phyloP scores from a whole-genome alignment of 2,329 filamentous ascomycete genomes.

The Aspergillus sp. region DNA sequence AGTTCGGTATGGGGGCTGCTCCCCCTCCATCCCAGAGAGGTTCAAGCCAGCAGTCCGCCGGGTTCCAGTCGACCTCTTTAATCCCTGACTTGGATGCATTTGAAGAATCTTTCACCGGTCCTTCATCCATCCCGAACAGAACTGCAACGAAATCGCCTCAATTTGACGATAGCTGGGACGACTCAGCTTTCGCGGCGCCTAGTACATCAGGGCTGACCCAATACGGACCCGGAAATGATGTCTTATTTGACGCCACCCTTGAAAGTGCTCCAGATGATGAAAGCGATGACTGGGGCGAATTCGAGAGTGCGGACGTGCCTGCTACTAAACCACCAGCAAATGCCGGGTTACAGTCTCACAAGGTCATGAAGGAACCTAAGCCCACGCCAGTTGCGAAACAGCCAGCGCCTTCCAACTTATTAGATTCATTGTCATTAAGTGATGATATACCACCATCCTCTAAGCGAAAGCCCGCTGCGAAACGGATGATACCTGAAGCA shows the following conservation, averaged over 20 bases:
- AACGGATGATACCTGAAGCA: slow-evolving; percentile 2
- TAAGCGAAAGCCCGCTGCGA: background rate
- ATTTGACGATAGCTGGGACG: slow-evolving; percentile 1
- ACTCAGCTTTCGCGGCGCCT: slow-evolving; percentile 16
- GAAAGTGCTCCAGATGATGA: slow-evolving; percentile 30
- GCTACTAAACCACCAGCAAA: slow-evolving; percentile 9
- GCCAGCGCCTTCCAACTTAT: slow-evolving; percentile 10
- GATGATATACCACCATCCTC: slow-evolving; percentile 22
- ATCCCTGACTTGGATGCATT: slow-evolving; percentile 26
- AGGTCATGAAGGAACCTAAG: background rate
- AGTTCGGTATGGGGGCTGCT: slow-evolving; percentile 43
- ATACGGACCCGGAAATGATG: slow-evolving; percentile 43
- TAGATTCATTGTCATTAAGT: slow-evolving; percentile 32
- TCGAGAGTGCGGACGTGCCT: slow-evolving; percentile 39
- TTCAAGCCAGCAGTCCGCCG: slow-evolving; percentile 11
- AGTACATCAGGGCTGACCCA: slow-evolving; percentile 20
- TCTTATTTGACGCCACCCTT: slow-evolving; percentile 64
- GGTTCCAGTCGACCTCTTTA: slow-evolving; percentile 21
- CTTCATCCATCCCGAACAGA: slow-evolving; percentile 6
- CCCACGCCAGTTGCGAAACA: background rate
- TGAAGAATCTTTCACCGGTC: slow-evolving; percentile 21
- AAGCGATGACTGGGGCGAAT: slow-evolving; percentile 51
- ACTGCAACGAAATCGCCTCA: slow-evolving; percentile 4
- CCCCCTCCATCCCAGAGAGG: slow-evolving; percentile 19
- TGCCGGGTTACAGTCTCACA: background rate